phyloP scores from a whole-genome alignment of 148 eudicot genomes.

The Talinum fruticosum region DNA sequence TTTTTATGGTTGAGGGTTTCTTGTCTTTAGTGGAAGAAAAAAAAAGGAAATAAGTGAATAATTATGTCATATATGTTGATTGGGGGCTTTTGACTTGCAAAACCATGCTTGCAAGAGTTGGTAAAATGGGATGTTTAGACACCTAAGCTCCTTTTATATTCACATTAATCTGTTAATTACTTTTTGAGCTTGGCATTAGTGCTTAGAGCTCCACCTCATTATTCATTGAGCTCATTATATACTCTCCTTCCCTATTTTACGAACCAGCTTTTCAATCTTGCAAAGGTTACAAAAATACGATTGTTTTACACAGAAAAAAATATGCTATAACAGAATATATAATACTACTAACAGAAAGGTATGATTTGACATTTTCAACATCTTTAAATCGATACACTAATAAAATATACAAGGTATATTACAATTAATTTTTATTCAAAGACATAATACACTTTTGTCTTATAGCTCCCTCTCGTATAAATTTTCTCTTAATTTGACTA shows the following conservation, averaged over 20 bases:
- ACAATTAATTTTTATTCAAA: no score
- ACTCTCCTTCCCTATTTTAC: background rate
- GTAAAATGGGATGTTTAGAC: slow-evolving; percentile 6
- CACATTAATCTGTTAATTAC: background rate
- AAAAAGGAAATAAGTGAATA: background rate
- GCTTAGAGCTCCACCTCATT: slow-evolving; percentile 8
- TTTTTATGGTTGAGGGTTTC: slow-evolving; percentile 37
- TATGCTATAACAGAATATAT: no score
- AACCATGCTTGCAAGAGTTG: slow-evolving; percentile 27
- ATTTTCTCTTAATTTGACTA: no score
- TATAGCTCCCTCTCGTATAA: no score
- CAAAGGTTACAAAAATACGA: background rate
- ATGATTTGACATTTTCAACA: no score
- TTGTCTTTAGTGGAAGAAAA: slow-evolving; percentile 43
- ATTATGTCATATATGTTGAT: slow-evolving; percentile 23
- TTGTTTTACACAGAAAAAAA: no score
- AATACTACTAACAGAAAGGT: no score
- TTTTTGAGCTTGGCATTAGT: slow-evolving; percentile 1
- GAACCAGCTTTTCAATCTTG: background rate
- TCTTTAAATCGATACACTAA: no score
- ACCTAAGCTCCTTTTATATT: slow-evolving; percentile 4
- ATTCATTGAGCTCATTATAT: background rate
- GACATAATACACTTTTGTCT: no score
- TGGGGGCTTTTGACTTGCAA: slow-evolving; percentile 18
- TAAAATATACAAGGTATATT: no score